Percentiles rank a stretch among this genome's conserved stretches.
Conservation (phyloP, 2,329 filamentous ascomycete species). For the Aspergillus hiratsukae region DNA sequence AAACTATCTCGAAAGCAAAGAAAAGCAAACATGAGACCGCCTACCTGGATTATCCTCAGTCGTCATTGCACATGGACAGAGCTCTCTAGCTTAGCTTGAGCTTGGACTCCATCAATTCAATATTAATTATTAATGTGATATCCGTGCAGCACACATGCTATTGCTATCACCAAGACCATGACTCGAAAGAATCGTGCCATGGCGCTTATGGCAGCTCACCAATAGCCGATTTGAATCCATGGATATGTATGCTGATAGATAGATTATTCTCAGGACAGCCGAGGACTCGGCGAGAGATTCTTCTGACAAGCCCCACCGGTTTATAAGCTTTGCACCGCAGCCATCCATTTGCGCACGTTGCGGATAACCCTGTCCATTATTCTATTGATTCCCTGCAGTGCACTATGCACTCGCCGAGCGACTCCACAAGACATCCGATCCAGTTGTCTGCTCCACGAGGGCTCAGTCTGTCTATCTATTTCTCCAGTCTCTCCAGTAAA, state of each 20-base stretch:
- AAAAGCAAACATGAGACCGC: neutral
- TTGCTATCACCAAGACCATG: too few relatives aligned
- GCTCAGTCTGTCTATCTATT: neutral
- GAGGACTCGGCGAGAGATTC: neutral
- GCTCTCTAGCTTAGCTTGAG: neutral
- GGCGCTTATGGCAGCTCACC: neutral
- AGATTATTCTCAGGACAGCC: neutral
- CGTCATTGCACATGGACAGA: neutral
- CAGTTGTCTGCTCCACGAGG: neutral
- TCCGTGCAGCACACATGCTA: neutral
- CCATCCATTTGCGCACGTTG: constrained; percentile 23
- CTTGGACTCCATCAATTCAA: neutral
- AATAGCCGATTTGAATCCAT: neutral
- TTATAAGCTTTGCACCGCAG: constrained; percentile 12
- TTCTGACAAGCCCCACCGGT: constrained; percentile 1
- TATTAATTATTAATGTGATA: too few relatives aligned
- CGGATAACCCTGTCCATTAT: neutral
- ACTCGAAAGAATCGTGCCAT: too few relatives aligned
- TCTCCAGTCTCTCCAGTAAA: neutral
- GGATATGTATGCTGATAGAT: neutral
- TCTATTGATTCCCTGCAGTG: too few relatives aligned
- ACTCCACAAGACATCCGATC: neutral
- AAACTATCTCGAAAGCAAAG: neutral
- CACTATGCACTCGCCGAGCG: neutral
- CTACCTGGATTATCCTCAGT: neutral